These are phyloP conservation scores for Dioszegia crocea DNA, from an alignment of 768 basidiomycete genomes.

Conservation along the genomic window DNA sequence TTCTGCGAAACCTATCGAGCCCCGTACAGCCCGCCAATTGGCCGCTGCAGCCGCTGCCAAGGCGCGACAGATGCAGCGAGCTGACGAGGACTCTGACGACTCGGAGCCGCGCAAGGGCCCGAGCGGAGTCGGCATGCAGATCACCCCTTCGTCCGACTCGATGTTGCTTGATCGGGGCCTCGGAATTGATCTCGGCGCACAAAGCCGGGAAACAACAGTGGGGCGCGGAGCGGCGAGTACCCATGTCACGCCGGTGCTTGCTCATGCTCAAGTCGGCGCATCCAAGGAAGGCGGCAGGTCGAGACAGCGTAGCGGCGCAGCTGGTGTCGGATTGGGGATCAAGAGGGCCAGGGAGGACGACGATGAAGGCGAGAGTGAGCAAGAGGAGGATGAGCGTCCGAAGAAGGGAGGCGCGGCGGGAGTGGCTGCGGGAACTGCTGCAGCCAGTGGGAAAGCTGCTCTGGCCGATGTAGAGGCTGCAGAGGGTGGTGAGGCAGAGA, in stretches of 20 bases:
- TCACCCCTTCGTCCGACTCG: constrained; percentile 22
- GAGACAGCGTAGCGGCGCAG: not conserved
- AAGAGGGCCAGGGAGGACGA: constrained; percentile 30
- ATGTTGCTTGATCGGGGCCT: constrained; percentile 13
- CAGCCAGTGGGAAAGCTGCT: not conserved
- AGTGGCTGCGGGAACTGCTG: not conserved
- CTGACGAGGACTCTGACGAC: constrained; percentile 35
- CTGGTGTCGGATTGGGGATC: constrained; percentile 9
- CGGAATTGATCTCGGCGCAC: constrained; percentile 15
- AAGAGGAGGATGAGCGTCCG: constrained; percentile 7
- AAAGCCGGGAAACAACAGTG: not conserved
- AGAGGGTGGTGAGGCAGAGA: constrained; percentile 22
- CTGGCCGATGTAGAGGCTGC: constrained; percentile 15
- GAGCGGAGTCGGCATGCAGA: constrained; percentile 15
- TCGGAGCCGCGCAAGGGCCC: constrained; percentile 3
- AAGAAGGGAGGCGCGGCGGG: constrained; percentile 4
- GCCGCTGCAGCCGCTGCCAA: constrained; percentile 37
- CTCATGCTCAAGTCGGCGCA: not conserved
- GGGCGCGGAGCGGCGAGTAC: not conserved
- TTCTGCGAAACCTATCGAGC: constrained; percentile 21
- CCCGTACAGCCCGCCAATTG: constrained; percentile 39
- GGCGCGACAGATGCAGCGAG: constrained; percentile 19
- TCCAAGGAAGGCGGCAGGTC: not conserved
- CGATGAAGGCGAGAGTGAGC: constrained; percentile 25
- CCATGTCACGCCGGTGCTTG: constrained; percentile 6